Percentiles rank a stretch among this genome's conserved stretches.
Conservation (phyloP, 192 early-diverging fungal genomes). For the Coemansia sp. region DNA sequence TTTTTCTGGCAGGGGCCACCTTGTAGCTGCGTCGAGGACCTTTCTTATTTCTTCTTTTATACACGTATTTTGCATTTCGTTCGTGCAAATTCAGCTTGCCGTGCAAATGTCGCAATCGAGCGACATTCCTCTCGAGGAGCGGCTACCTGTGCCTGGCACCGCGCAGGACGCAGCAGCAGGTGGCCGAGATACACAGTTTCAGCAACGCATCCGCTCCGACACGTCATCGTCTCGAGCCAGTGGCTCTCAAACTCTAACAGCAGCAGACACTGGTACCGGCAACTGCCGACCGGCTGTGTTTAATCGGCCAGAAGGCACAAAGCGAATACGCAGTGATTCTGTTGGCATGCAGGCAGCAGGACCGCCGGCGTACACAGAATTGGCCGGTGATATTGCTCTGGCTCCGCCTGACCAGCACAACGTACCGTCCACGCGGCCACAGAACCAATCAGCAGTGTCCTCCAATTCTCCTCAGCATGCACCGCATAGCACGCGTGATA, state of each 20-base stretch:
- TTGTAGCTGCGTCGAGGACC: not conserved
- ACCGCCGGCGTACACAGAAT: not conserved
- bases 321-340: conserved; percentile 25
- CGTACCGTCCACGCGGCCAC: not conserved
- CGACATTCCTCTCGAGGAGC: conserved; percentile 27
- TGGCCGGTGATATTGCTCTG: not conserved
- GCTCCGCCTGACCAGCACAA: conserved; percentile 6
- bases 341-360: not conserved
- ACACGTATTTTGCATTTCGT: not conserved
- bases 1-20: not conserved
- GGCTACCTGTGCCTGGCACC: conserved; percentile 3
- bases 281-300: conserved; percentile 5
- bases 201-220: not conserved
- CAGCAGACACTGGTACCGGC: not conserved
- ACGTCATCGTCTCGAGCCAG: not conserved
- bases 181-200: not conserved
- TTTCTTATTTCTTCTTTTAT: not conserved
- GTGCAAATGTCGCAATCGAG: conserved; percentile 35
- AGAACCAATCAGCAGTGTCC: conserved; percentile 5
- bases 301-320: conserved; percentile 15
- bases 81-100: not conserved
- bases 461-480: conserved; percentile 4
- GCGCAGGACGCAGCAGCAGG: conserved; percentile 16
- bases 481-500: conserved; percentile 14
- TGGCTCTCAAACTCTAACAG: not conserved